A percentile compares a stretch with the other conserved stretches of the same genome.
phyloP scores from a whole-genome alignment of 2,329 filamentous ascomycete genomes.

The Teratosphaeria gauchensis region DNA sequence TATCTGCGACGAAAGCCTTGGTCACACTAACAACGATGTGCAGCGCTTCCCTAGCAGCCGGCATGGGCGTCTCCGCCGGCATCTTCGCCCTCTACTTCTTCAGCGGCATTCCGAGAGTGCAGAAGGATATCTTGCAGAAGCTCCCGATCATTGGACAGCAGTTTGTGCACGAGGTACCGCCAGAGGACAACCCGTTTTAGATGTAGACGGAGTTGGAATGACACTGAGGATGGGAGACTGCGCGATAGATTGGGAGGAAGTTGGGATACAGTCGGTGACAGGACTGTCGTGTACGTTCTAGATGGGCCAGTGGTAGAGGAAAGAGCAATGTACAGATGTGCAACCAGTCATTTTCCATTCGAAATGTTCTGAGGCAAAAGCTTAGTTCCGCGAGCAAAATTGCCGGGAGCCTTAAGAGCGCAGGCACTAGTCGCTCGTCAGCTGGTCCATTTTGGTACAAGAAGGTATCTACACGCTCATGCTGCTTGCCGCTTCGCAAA shows the following conservation, averaged over 20 bases:
- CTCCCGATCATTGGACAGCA: constrained; percentile 49
- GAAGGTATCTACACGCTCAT: background rate
- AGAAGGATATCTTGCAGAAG: constrained; percentile 53
- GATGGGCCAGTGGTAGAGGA: background rate
- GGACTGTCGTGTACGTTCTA: background rate
- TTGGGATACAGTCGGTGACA: background rate
- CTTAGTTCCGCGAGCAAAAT: too few relatives aligned
- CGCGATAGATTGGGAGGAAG: background rate
- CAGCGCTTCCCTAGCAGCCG: constrained; percentile 33
- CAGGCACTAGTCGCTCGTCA: background rate
- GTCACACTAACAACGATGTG: background rate
- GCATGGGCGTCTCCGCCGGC: constrained; percentile 49
- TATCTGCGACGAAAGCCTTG: background rate
- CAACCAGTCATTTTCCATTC: background rate
- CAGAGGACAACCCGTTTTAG: constrained; percentile 55
- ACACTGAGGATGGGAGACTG: background rate
- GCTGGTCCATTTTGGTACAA: background rate
- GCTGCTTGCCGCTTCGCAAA: background rate
- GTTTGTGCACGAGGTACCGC: constrained; percentile 48
- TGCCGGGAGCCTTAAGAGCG: background rate
- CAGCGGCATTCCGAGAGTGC: constrained; percentile 52
- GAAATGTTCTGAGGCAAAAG: background rate
- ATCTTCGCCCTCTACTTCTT: constrained; percentile 56
- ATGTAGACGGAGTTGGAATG: background rate
- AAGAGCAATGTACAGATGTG: background rate